Evolutionary conservation across 2,329 filamentous ascomycete genomes (phyloP).

Genomic region (Lasiodiplodia hormozganensis): DNA sequence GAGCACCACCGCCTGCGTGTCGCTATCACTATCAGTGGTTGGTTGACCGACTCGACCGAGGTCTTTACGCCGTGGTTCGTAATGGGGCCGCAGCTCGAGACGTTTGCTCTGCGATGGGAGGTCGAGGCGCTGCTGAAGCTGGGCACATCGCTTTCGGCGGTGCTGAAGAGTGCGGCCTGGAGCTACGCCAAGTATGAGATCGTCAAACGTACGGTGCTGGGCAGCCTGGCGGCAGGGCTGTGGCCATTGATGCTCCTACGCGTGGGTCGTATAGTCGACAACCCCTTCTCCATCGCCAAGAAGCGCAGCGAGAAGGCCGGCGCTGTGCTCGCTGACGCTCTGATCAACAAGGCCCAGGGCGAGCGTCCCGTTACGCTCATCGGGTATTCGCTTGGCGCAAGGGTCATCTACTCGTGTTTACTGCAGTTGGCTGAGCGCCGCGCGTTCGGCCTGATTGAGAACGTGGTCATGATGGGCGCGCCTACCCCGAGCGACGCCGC

Average conservation of each 20-base stretch:
- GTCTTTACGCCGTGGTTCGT: constrained; percentile 80
- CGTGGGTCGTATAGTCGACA: constrained; percentile 69
- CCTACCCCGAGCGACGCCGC: constrained; percentile 74
- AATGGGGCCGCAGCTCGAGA: constrained; percentile 74
- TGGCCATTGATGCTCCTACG: constrained; percentile 58
- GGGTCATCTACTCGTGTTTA: constrained; percentile 83
- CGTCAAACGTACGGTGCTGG: constrained; percentile 65
- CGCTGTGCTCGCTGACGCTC: constrained; percentile 77
- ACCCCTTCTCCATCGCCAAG: constrained; percentile 80
- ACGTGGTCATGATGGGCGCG: constrained; percentile 81
- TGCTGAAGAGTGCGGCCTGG: constrained; percentile 86
- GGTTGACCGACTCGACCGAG: constrained; percentile 75
- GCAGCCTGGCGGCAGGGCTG: constrained; percentile 53
- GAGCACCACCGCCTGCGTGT: constrained; percentile 64
- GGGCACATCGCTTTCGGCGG: constrained; percentile 76
- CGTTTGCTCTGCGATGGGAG: constrained; percentile 86
- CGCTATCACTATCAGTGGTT: constrained; percentile 84
- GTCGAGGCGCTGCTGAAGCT: constrained; percentile 77
- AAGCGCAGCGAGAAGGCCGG: constrained; percentile 82
- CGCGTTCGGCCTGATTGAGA: constrained; percentile 85
- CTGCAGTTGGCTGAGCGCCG: constrained; percentile 76
- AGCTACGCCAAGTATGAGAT: constrained; percentile 75
- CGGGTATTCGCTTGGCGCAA: constrained; percentile 81
- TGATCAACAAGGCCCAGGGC: constrained; percentile 82
- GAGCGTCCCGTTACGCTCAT: constrained; percentile 81